Percentiles rank a stretch among this genome's conserved stretches.
phyloP scores from a whole-genome alignment of 2,329 filamentous ascomycete species.

The Tolypocladium endophyticum region DNA sequence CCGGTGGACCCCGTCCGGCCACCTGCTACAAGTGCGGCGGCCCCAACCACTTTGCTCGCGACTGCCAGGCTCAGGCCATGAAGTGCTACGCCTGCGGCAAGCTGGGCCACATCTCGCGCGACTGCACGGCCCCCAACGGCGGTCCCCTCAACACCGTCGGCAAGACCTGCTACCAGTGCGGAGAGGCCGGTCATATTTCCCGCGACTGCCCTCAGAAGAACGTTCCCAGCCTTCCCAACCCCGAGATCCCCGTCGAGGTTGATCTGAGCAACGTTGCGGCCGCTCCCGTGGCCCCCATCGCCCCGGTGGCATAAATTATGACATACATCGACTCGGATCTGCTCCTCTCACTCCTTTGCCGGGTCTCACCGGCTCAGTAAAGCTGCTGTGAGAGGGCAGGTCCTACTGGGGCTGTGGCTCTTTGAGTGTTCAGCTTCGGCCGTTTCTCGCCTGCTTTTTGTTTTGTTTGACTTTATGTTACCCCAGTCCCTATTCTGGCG shows the following conservation, averaged over 20 bases:
- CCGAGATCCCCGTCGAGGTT: slow-evolving; percentile 36
- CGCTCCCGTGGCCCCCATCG: slow-evolving; percentile 34
- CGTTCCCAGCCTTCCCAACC: slow-evolving; percentile 29
- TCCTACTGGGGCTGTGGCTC: slow-evolving; percentile 1
- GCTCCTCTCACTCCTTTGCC: neutral
- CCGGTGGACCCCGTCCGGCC: slow-evolving; percentile 55
- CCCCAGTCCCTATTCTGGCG: neutral
- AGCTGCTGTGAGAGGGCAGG: slow-evolving; percentile 2
- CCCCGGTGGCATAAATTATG: slow-evolving; percentile 24
- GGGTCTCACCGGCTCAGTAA: neutral
- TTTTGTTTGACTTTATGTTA: neutral
- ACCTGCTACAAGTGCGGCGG: slow-evolving; percentile 70
- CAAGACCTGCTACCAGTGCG: slow-evolving; percentile 98
- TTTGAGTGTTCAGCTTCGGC: neutral
- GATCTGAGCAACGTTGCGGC: slow-evolving; percentile 30
- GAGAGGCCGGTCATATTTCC: slow-evolving; percentile 91
- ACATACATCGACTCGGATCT: slow-evolving; percentile 2
- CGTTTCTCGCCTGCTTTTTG: neutral
- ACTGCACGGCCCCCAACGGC: slow-evolving; percentile 95
- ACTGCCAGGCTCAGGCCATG: slow-evolving; percentile 97
- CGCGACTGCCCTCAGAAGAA: slow-evolving; percentile 80
- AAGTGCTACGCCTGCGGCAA: slow-evolving; percentile 98
- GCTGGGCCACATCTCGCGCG: slow-evolving; percentile 82
- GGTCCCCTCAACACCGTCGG: slow-evolving; percentile 90
- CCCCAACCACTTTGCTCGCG: slow-evolving; percentile 95